Conservation (phyloP, 331 rosid genomes). For the Rosa hybrid region DNA sequence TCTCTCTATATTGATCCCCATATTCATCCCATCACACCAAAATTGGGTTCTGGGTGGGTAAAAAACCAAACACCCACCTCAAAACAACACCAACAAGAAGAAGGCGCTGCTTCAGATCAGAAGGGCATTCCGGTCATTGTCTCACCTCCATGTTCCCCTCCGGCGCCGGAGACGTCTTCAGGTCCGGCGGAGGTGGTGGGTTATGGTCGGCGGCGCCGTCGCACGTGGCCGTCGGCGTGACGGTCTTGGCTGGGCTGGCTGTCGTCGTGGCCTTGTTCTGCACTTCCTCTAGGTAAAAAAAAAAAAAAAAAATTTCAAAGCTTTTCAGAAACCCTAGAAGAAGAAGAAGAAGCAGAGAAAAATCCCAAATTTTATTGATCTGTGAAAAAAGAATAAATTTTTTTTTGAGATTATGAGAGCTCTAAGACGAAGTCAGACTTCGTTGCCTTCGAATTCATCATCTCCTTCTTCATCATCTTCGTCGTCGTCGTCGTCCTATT, state of each 20-base stretch:
- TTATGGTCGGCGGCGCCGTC: slow-evolving; percentile 42
- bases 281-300: slow-evolving; percentile 69
- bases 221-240: slow-evolving; percentile 52
- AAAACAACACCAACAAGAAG: not conserved
- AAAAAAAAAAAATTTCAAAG: not conserved
- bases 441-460: slow-evolving; percentile 56
- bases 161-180: slow-evolving; percentile 42
- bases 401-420: slow-evolving; percentile 64
- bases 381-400: not conserved
- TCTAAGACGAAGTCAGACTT: slow-evolving; percentile 83
- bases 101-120: not conserved
- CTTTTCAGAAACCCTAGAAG: slow-evolving; percentile 26
- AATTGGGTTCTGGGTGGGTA: not conserved
- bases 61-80: not conserved
- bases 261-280: slow-evolving; percentile 61
- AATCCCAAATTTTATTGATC: not conserved
- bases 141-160: slow-evolving; percentile 58
- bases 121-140: slow-evolving; percentile 47
- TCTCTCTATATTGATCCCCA: not conserved
- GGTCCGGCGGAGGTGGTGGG: slow-evolving; percentile 51
- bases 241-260: slow-evolving; percentile 70
- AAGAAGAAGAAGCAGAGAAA: not conserved
- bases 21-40: slow-evolving; percentile 2
- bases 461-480: slow-evolving; percentile 41
- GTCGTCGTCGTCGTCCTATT: slow-evolving; percentile 78